A percentile compares a stretch with the other conserved stretches of the same genome.
phyloP scores from a whole-genome alignment of 495 filamentous ascomycete species.

The Astrocystis sublimbata region DNA sequence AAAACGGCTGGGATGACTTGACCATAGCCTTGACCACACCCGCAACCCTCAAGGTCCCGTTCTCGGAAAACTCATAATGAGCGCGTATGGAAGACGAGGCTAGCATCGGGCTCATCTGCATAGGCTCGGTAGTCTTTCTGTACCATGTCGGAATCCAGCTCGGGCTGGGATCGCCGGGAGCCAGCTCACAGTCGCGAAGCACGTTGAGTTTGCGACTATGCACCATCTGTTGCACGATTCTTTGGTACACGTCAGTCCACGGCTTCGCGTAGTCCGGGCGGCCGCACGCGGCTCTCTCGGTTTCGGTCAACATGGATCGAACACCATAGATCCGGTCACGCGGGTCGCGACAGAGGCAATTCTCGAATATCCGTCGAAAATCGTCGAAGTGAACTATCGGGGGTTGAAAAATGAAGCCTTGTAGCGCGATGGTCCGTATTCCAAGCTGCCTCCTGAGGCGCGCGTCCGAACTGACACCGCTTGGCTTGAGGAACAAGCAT shows the following conservation, averaged over 20 bases:
- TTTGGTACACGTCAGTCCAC: neutral
- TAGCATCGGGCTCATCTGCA: neutral
- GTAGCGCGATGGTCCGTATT: neutral
- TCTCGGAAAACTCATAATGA: neutral
- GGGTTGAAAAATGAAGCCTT: neutral
- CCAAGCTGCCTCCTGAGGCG: no score
- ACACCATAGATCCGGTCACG: neutral
- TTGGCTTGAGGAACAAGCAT: neutral
- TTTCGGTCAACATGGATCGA: neutral
- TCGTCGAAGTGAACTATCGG: neutral
- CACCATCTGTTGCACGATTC: neutral
- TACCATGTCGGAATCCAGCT: neutral
- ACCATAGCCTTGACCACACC: neutral
- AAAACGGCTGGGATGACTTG: neutral
- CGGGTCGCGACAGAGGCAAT: neutral
- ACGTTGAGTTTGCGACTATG: neutral
- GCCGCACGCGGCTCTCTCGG: neutral
- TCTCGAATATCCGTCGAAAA: neutral
- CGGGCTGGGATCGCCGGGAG: neutral
- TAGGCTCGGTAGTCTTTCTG: neutral
- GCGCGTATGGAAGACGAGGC: neutral
- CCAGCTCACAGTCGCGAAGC: neutral
- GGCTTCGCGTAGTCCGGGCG: neutral
- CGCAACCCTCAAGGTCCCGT: neutral
- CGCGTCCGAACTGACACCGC: neutral